Base-by-base conservation (phyloP, 1,284 basidiomycete species). In the Cutaneotrichosporon mucoides region DNA sequence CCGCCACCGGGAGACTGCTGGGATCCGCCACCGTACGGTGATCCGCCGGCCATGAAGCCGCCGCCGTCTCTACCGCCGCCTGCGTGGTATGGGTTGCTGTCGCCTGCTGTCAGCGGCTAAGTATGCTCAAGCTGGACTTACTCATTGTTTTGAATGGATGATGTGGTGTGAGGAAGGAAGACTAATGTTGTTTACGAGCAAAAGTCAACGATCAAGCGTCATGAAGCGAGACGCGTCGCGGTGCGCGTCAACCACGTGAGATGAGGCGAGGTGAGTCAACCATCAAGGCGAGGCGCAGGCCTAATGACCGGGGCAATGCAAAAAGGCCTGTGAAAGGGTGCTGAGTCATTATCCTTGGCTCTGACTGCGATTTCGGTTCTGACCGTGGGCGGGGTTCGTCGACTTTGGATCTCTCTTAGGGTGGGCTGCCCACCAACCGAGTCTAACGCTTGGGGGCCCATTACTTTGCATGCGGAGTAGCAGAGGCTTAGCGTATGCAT, bases 51-150 rank as follows among this genome's bases (percentile, higher is more conserved):
- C 33, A 73, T 60, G 62, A 65, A 71, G 9, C 70, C 69, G 24
- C 69, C 71, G 51, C 65, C 70, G 12, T 66, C 68, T 38, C 67
- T 67, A 41, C 67, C 70, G 24, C 24, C 24, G 41, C 64, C 71
- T 50, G 66, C 66, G 63, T 76, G 72, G 64, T 77, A 77, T 16
- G 75, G 75, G 62, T 76, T 77, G 11, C 66, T 66, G 57, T 69
- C 72, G 67, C 68, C 69, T 73, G 51, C 5, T 0, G 47, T 64
- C 11, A 64, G 59, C 45, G 9, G 9, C 24, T 7, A 1, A 9
- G 8, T 10, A 11, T 0, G 1, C 5, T 3, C 2, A 2, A 41
- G 33, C 41, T 4, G 36, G 10, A 48, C 62, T n/a, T 16, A 64
- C 62, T 64, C 62, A 64, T 61, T 40, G 16, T 59, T n/a, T 16